Base-by-base conservation (phyloP, 495 filamentous ascomycete genomes). In the Platismatia glauca region DNA sequence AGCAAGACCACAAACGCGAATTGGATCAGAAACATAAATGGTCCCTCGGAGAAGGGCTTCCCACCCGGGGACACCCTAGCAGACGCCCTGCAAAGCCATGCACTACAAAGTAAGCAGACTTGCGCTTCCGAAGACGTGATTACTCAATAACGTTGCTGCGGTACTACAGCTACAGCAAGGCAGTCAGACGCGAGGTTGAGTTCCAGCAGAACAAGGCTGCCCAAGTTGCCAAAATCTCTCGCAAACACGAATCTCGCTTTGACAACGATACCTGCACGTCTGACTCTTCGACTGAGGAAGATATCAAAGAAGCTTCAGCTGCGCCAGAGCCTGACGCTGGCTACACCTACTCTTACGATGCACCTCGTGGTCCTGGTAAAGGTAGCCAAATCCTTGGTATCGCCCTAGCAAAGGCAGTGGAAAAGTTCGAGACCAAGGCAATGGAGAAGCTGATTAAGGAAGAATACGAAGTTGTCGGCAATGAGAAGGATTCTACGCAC, bases 401-500 rank as follows among this genome's bases (percentile, higher is more conserved):
- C 13, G 81, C 82, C 7, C 71, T 85, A 22, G 77, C 72, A 56
- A 75, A 80, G 72, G 82, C 82, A 4, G 76, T 84, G 31, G 77
- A 82, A 71, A 77, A 75, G 60, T 85, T 75, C 62, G 82, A 85
- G 70, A 78, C 74, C 44, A 75, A 77, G 62, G 76, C 79, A 69
- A 83, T 77, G 4, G 82, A 81, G 70, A 80, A 80, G 71, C 70
- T 84, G 29, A 75, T 83, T 69, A 80, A 79, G 71, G 70, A 77
- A 22, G 81, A 84, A 66, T 85, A 85, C 65, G 82, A 85, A 68
- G 74, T 85, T 52, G 73, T 84, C 48, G 71, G 77, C 41, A 64
- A 65, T 5, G 79, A 80, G 64, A 74, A 71, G 44, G 78, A 77
- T 55, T 67, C 71, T 24, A 60, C 55, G 34, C 62, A 66, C 34